Evolutionary conservation across 2,329 filamentous ascomycete species (phyloP), one percentile per base, ranked within the genome.

Genomic region (Botrytis sinoallii): DNA sequence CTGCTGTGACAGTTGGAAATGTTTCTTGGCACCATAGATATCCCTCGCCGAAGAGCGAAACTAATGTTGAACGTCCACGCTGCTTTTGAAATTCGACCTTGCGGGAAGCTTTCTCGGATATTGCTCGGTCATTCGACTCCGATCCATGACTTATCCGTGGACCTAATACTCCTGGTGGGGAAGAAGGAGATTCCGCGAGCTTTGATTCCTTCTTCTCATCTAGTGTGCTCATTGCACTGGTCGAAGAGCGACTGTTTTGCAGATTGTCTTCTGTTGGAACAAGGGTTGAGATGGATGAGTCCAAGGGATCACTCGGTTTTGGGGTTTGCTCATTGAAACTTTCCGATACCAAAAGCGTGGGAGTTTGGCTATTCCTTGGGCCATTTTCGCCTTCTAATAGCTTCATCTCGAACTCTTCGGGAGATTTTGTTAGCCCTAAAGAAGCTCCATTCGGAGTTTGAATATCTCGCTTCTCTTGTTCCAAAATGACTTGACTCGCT

Each of bases 1-100:
- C 91, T 0, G 89, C 88, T 32, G 89, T 88, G 2, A 88, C 88
- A 0, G 91, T 93, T 0, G 92, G 92, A 66, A 93, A 93, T 0
- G 91, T 93, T 78, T 91, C 89, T 75, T 91, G 89, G 0, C 83
- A 83, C 90, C 90, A 93, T n/a, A 80, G 79, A 73, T 88, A 88
- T 0, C 77, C 73, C 18, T 87, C 81, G 1, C 77, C 76, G 7
- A 83, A 73, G 0, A 89, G 77, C 0, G 89, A 90, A 2, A 85
- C 82, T 0, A 93, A 82, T 0, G 88, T 92, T 25, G 83, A 79
- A 0, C 76, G 82, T n/a, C 73, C 76, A 42, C 70, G 74, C 9
- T 69, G 68, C 16, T 72, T 68, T 20, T 44, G 70, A 35, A 59
- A 55, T 2, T 55, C 72, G 4, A 64, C 55, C 42, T 73, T 64